Base-by-base conservation (phyloP, 192 early-diverging fungal species). In the Piromyces sp. region DNA sequence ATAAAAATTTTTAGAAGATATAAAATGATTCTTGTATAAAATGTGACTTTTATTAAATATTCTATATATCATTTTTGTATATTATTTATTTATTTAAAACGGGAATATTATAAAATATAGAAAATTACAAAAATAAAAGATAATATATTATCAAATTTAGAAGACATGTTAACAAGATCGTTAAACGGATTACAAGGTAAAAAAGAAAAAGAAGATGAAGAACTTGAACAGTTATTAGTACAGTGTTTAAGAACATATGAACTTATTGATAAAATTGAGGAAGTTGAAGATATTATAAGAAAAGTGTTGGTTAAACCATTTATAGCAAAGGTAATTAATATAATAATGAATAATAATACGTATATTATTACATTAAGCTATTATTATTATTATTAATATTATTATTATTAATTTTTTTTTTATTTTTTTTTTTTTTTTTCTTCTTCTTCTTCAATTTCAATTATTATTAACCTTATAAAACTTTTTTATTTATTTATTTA, bases 201-300 rank as follows among this genome's bases (percentile, higher is more conserved):
- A 42, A 37, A 42, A 28, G 82, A 85, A 13, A 82, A 84, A n/a
- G 80, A 81, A 30, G 81, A 85, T 36, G n/a, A 79, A 26, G 33
- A 87, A 6, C 84, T 88, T 17, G 86, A 85, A 12, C 85, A 88
- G 22, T 84, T 87, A 4, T 83, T 95, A 15, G 87, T 90, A 2
- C 94, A 95, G 83, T 93, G 88, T 40, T 83, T 95, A 19, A 85
- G 94, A 30, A 94, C 91, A 0, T 95, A 93, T 84, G 89, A 92
- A 26, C 83, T 93, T 37, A 91, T 95, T 30, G 94, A 95, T 80
- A 88, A 91, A 79, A 89, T 90, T 0, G 80, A 81, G 9, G 90
- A 91, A 28, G 94, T 94, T 9, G 92, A 92, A 30, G 81, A 86
- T 28, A 89, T 93, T 6, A 91, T 94, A n/a, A 80, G 88, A 0